These are phyloP conservation scores for Starmera quercuum DNA, from an alignment of 805 yeast genomes.

Conservation along the genomic window DNA sequence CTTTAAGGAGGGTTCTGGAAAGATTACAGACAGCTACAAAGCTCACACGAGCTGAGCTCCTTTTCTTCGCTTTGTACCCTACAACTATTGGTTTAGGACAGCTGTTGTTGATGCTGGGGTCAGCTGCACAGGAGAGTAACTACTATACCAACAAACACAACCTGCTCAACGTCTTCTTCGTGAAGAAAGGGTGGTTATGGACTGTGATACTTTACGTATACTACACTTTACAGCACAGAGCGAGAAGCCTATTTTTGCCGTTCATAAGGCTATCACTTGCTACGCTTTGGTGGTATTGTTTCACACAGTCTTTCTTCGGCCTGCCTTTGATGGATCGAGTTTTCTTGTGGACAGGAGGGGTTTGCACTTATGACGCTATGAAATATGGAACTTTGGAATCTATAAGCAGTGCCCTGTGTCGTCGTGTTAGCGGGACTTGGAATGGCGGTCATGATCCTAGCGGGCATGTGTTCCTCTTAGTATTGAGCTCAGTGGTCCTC, in stretches of 20 bases:
- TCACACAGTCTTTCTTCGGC: slow-evolving; percentile 85
- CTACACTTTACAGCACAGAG: slow-evolving; percentile 12
- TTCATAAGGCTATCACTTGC: slow-evolving; percentile 8
- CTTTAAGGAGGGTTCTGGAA: too few relatives aligned
- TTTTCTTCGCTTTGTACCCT: slow-evolving; percentile 24
- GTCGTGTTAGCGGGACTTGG: slow-evolving; percentile 62
- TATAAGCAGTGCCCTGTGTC: slow-evolving; percentile 28
- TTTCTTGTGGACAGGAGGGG: slow-evolving; percentile 77
- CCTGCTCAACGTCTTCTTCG: slow-evolving; percentile 64
- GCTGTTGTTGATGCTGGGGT: slow-evolving; percentile 37
- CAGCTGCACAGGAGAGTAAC: slow-evolving; percentile 11
- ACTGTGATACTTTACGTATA: slow-evolving; percentile 42
- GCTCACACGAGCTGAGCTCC: not conserved
- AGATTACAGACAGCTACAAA: too few relatives aligned
- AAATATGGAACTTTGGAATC: slow-evolving; percentile 2
- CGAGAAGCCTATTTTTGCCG: slow-evolving; percentile 1
- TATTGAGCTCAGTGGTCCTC: slow-evolving; percentile 57
- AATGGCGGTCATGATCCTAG: slow-evolving; percentile 91
- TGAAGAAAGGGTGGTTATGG: slow-evolving; percentile 94
- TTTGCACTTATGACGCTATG: slow-evolving; percentile 34
- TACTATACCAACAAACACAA: slow-evolving; percentile 52
- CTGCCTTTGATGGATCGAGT: slow-evolving; percentile 84
- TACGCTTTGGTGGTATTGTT: slow-evolving; percentile 77
- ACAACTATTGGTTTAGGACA: slow-evolving; percentile 44
- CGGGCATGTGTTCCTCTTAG: slow-evolving; percentile 81